These are phyloP conservation scores for Ascochyta clinopodiicola DNA, from an alignment of 2,329 filamentous ascomycete species.

Conservation along the genomic window DNA sequence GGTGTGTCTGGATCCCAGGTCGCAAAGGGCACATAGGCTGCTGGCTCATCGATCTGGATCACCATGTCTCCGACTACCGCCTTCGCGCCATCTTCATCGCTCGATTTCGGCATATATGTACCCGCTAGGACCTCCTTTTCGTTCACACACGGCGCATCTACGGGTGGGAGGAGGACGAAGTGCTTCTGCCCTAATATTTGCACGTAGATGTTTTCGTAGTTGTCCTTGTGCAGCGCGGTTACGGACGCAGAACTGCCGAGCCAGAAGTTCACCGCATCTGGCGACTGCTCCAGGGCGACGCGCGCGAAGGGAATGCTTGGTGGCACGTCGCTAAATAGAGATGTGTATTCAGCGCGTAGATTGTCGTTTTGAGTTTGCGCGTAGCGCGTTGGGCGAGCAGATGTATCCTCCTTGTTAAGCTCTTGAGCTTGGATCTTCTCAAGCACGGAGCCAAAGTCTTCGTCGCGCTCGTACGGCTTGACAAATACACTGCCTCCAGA, in stretches of 20 bases:
- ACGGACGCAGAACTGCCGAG: constrained; percentile 72
- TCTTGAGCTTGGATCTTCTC: constrained; percentile 56
- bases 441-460: constrained; percentile 69
- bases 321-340: constrained; percentile 69
- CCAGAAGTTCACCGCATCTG: constrained; percentile 85
- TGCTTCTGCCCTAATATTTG: constrained; percentile 76
- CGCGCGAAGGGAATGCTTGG: constrained; percentile 73
- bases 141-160: constrained; percentile 72
- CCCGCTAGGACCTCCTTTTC: constrained; percentile 65
- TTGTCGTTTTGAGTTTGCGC: constrained; percentile 87
- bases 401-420: neutral
- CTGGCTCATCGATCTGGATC: constrained; percentile 41
- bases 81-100: constrained; percentile 21
- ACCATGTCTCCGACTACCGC: constrained; percentile 27
- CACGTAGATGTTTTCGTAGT: constrained; percentile 85
- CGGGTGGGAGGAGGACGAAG: constrained; percentile 75
- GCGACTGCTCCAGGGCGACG: constrained; percentile 68
- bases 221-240: constrained; percentile 80
- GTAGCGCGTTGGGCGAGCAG: constrained; percentile 55
- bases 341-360: constrained; percentile 72
- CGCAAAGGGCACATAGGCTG: constrained; percentile 68
- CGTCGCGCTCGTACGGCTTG: constrained; percentile 73
- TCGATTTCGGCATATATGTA: constrained; percentile 57
- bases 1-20: constrained; percentile 76
- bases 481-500: constrained; percentile 63